Evolutionary conservation across 352 stramenopile genomes (phyloP), one percentile per base, ranked within the genome.

Genomic region (Aphanomyces astaci): DNA sequence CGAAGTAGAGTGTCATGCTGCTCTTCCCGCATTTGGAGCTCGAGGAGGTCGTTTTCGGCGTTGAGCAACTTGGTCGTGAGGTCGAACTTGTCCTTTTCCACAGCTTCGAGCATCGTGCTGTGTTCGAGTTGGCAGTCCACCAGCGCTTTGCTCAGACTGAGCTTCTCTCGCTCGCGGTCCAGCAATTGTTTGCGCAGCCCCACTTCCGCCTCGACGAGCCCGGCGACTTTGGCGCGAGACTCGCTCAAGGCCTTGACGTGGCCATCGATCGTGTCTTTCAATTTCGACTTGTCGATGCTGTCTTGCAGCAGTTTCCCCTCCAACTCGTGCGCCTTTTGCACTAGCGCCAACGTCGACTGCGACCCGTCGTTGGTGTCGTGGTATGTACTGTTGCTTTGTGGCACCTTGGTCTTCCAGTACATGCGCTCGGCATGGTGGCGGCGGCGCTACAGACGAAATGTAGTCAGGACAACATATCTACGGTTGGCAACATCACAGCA

Each of bases 1-100:
- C 56, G 43, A 4, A 52, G 19, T 11, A 24, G 48, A 11, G 33
- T 27, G 10, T 59, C 62, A 31, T 53, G 52, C 22, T 69, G 30
- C 43, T 69, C 48, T 27, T 53, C 49, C n/a, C 36, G 31, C 62
- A 69, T 70, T 45, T 90, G 78, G 32, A 90, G 81, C 55, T 89
- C 80, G 1, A 90, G 48, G 11, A 88, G 71, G 45, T 87, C 73
- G 36, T 87, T 78, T 39, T 90, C 82, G 0, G 82, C 73, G 59
- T 84, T 75, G 22, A 87, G 72, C 2, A 90, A 68, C 52, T 84
- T 82, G 5, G 76, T 87, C 71, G 87, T 76, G 19, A 80, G 62
- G 53, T 88, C 81, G 57, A 88, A 86, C 55, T 82, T 86, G 51
- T 86, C 76, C 32, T 73, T 77, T 48, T 87, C 81, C 1, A 87